A percentile compares a stretch with the other conserved stretches of the same genome.
These are phyloP conservation scores for Thielaviopsis populi DNA, from an alignment of 2,329 filamentous ascomycete genomes.

Conservation along the genomic window DNA sequence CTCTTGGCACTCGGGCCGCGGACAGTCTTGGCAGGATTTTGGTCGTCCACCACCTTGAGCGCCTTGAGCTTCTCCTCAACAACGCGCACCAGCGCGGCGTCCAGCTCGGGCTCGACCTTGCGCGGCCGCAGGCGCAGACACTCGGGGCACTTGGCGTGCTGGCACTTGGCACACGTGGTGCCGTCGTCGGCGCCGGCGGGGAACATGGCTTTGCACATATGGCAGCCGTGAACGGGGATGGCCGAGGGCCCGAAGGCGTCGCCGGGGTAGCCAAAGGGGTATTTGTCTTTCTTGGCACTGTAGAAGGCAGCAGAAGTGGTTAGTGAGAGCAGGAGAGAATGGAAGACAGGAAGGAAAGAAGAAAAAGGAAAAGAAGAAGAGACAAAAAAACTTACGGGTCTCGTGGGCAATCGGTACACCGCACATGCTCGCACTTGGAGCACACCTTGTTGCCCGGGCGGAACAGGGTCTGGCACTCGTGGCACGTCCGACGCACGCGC, in stretches of 20 bases:
- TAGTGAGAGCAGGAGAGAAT: background rate
- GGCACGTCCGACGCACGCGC: constrained; percentile 60
- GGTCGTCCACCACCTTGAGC: constrained; percentile 24
- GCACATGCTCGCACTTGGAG: constrained; percentile 50
- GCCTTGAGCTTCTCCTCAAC: constrained; percentile 41
- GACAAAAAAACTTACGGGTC: constrained; percentile 49
- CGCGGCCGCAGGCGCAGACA: constrained; percentile 45
- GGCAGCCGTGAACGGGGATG: constrained; percentile 43
- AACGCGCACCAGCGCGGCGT: constrained; percentile 43
- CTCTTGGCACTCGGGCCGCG: background rate
- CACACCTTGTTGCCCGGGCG: constrained; percentile 45
- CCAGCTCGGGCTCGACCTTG: constrained; percentile 45
- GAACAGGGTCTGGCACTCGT: constrained; percentile 55
- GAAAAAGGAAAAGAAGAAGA: background rate
- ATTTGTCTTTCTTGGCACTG: constrained; percentile 52
- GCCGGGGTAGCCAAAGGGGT: constrained; percentile 54
- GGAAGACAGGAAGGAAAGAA: background rate
- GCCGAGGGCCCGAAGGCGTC: constrained; percentile 42
- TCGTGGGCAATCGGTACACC: constrained; percentile 68
- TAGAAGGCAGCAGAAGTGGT: background rate
- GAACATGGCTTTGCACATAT: constrained; percentile 46
- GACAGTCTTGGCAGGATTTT: background rate
- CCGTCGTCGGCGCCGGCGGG: constrained; percentile 35
- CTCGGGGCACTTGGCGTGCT: constrained; percentile 42
- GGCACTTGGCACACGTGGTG: constrained; percentile 43